Base-by-base conservation (phyloP, 305 asterid genomes). In the Fraxinus latifolia region DNA sequence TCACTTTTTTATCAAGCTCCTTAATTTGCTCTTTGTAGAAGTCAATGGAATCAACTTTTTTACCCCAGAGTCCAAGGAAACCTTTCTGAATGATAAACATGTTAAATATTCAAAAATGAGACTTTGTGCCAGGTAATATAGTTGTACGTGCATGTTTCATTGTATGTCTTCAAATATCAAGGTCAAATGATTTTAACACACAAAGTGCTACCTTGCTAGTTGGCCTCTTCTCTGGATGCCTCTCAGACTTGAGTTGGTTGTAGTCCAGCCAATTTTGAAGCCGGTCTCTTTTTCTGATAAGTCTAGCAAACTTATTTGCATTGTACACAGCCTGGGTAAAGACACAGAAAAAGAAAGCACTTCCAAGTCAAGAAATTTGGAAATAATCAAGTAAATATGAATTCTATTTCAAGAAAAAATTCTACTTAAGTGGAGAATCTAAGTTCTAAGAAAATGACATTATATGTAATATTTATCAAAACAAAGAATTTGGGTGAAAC, bases 251-350 rank as follows among this genome's bases (percentile, higher is more conserved):
- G 60, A 94, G 92, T 87, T 88, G 96, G 87, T 94, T 80, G 87
- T 94, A 96, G 89, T 96, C 99, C 76, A 96, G 87, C 98, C 97
- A 94, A 84, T 93, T 91, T 78, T 93, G 96, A 84, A 94, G 92
- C 76, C 92, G 90, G 81, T 91, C 86, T 86, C 98, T 89, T 85
- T 86, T 90, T 15, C 84, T 86, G 9, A 96, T 94, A 79, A 96
- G 88, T 90, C 74, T 90, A 62, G 93, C 94, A 50, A 94, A 96
- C 87, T 91, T 94, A 87, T 92, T 93, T 77, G 98, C 97, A 83
- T 94, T 80, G 84, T 96, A 96, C 80, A 94, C 97, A 44, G 92
- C 96, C 99, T 96, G 88, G 31, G 42, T 23, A 47, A 82, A 55
- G 23, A 79, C 8, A 74, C 15, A 67, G n/a, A 75, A 72, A 50